Base-by-base conservation (phyloP, 768 basidiomycete species). In the Leccinum fibrillosum region DNA sequence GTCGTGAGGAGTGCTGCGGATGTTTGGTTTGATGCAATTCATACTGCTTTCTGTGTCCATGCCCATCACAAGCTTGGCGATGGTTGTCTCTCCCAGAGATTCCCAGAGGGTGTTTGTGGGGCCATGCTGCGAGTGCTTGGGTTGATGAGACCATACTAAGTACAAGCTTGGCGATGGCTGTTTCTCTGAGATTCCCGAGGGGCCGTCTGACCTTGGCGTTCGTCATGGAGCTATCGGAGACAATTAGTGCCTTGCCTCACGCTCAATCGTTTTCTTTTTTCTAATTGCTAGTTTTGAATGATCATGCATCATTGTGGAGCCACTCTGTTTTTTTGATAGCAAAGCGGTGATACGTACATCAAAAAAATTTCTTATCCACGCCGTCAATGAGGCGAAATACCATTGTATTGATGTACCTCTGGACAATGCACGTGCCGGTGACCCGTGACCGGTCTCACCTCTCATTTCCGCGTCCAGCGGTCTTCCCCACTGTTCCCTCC, bases 401-500 rank as follows among this genome's bases (percentile, higher is more conserved):
- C 13, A 35, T 17, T 21, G 34, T 23, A 34, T 17, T 23, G 23
- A 42, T 21, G 37, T 28, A 32, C 19, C 2, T 42, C n/a, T 26
- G 45, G 8, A 56, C 26, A 34, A n/a, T 32, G 32, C 32, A 34
- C 32, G 32, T 32, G 32, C 4, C 37, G 15, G 35, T 35, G 15
- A 37, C 35, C 8, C 8, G 37, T 39, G 3, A 28, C 13, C 2
- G 28, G 28, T 28, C 28, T 28, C 28, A 28, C 28, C 1, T 5
- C 42, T 61, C 58, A 82, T 69, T 83, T 88, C 65, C 86, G 80
- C 23, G 86, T 87, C 86, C 86, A 88, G 57, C 90, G 81, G 65
- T 91, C 90, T 71, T 90, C 90, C 23, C 90, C 90, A 48, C 76
- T 77, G 60, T 80, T 77, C 9, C 83, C 85, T 8, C 85, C 85